Conservation (phyloP, 768 basidiomycete genomes). For the Trametes cingulata region DNA sequence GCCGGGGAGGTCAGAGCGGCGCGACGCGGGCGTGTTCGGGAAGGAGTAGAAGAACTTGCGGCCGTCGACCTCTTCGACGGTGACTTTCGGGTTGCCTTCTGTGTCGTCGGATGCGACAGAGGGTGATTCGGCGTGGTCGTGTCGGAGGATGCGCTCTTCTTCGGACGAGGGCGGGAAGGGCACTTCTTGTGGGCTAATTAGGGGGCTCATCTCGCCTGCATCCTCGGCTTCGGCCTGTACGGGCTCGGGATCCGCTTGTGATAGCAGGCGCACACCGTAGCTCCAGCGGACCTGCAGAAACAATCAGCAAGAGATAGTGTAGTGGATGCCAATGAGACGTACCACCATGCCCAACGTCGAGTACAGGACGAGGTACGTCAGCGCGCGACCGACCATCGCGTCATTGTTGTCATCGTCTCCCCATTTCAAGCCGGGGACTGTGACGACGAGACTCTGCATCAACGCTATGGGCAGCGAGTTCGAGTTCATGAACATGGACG, state of each 20-base stretch:
- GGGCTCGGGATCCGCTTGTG: slow-evolving; percentile 62
- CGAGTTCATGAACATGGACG: slow-evolving; percentile 91
- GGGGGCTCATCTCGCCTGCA: slow-evolving; percentile 37
- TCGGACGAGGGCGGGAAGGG: slow-evolving; percentile 27
- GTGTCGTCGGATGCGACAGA: slow-evolving; percentile 17
- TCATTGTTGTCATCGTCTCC: slow-evolving; percentile 75
- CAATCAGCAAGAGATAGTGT: neutral
- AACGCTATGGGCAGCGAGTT: slow-evolving; percentile 95
- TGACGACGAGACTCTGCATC: slow-evolving; percentile 85
- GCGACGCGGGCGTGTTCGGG: slow-evolving; percentile 51
- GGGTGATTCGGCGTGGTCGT: slow-evolving; percentile 9
- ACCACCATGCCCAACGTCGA: slow-evolving; percentile 96
- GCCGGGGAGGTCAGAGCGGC: slow-evolving; percentile 7
- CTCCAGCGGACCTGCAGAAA: slow-evolving; percentile 80
- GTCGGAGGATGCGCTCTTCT: slow-evolving; percentile 24
- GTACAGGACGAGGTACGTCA: slow-evolving; percentile 89
- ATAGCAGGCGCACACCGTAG: slow-evolving; percentile 82
- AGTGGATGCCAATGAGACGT: slow-evolving; percentile 32
- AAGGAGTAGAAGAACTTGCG: slow-evolving; percentile 60
- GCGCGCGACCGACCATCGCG: slow-evolving; percentile 88
- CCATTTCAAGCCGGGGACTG: slow-evolving; percentile 85
- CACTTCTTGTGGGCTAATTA: slow-evolving; percentile 35
- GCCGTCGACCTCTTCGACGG: slow-evolving; percentile 22
- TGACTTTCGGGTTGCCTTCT: slow-evolving; percentile 18
- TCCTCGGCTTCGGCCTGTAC: slow-evolving; percentile 28